phyloP scores from a whole-genome alignment of 495 filamentous ascomycete species.

The Aspergillus olivimuriae region DNA sequence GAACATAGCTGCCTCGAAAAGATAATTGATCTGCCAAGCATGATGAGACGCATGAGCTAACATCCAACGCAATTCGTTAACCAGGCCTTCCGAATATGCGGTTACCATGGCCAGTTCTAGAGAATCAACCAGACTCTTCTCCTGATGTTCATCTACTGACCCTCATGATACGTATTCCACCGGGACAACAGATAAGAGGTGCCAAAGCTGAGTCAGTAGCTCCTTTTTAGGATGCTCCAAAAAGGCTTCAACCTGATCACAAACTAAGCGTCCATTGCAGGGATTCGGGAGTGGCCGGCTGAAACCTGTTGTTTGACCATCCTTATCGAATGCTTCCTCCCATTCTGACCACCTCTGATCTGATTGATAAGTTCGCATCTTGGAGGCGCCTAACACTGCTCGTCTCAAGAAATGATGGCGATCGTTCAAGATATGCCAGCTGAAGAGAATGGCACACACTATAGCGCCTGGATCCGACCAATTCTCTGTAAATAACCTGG shows the following conservation, averaged over 20 bases:
- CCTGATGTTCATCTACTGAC: background rate
- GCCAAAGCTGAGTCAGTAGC: background rate
- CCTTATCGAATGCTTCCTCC: background rate
- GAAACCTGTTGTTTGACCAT: background rate
- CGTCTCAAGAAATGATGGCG: constrained; percentile 22
- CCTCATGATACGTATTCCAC: background rate
- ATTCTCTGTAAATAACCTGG: constrained; percentile 20
- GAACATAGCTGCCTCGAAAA: background rate
- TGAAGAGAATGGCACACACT: constrained; percentile 20
- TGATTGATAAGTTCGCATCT: too few species aligned
- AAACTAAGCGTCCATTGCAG: background rate
- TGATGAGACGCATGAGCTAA: background rate
- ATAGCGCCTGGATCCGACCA: constrained; percentile 20
- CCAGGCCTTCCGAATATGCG: background rate
- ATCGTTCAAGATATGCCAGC: constrained; percentile 26
- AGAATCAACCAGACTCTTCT: background rate
- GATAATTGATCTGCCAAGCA: background rate
- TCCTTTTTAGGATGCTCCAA: background rate
- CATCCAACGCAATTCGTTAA: background rate
- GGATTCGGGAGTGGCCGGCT: background rate
- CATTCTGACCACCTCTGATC: too few species aligned
- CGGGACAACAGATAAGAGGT: background rate
- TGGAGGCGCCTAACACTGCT: constrained; percentile 25
- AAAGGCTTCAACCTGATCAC: background rate
- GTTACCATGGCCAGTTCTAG: background rate